Base-by-base conservation (phyloP, 345 rosid genomes). In the Pugionium dolabratum region DNA sequence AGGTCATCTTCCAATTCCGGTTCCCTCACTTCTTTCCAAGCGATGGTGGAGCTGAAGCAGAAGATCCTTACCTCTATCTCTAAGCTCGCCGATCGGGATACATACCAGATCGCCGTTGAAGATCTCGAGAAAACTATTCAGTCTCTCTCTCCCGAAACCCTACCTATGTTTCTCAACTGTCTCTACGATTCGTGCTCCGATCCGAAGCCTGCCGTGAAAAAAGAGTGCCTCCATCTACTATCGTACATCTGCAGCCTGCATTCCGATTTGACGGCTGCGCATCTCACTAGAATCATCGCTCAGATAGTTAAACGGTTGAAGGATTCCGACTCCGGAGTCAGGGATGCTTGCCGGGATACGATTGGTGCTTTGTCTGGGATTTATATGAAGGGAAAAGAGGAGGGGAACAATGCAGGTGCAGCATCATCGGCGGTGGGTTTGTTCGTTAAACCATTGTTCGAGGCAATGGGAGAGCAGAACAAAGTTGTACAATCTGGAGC, bases 381-480 rank as follows among this genome's bases (percentile, higher is more conserved):
- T 70, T 95, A 89, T 54, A 75, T 95, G 62, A 91, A 79, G 70
- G 86, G 85, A 48, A 75, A 66, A 73, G 80, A 67, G 64, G 84
- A 52, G 48, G 66, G 64, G 55, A 71, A 43, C 46, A 59, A 45
- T 40, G 45, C 72, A 10, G 79, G 75, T 18, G 49, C 53, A 33
- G 79, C 66, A 4, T 85, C 81, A 26, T 51, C 82, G 10, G 62
- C 81, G 61, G 90, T 91, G 43, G 95, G 84, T 26, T 41, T 95
- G 74, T 95, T 91, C 55, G 96, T 82, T 43, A 89, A 80, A 82
- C 98, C 97, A 4, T 64, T 95, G 72, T 85, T 95, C 34, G 99
- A 91, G 76, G 99, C 91, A 2, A 95, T 95, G 99, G 91, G 88
- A 31, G 99, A 95, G 71, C 99, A 95, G 84, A 89, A 86, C 70